phyloP scores from a whole-genome alignment of 257 asterid genomes.

The Leonotis leonurus region DNA sequence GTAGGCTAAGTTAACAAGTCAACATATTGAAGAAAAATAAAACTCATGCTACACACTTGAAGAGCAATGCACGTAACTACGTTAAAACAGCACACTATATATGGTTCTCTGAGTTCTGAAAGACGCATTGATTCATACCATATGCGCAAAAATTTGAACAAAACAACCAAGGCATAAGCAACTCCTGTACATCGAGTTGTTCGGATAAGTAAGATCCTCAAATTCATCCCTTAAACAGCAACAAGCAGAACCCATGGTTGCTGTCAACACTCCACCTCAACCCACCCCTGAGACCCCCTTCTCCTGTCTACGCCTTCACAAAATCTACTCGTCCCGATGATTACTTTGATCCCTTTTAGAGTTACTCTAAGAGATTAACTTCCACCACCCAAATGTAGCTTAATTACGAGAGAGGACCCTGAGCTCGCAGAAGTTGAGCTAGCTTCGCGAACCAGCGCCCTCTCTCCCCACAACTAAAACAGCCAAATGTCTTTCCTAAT shows the following conservation, averaged over 20 bases:
- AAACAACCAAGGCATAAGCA: slow-evolving; percentile 64
- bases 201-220: slow-evolving; percentile 59
- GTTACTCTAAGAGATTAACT: slow-evolving; percentile 9
- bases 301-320: too few relatives aligned
- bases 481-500: slow-evolving; percentile 18
- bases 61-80: background rate
- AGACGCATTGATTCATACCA: too few relatives aligned
- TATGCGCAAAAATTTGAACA: slow-evolving; percentile 44
- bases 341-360: background rate
- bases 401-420: slow-evolving; percentile 47
- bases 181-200: slow-evolving; percentile 54
- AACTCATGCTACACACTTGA: background rate
- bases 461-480: slow-evolving; percentile 31
- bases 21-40: too few relatives aligned
- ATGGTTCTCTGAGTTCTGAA: too few relatives aligned
- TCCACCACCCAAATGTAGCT: background rate
- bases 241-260: slow-evolving; percentile 75
- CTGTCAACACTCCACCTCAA: slow-evolving; percentile 14
- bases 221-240: slow-evolving; percentile 75
- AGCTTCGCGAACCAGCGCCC: slow-evolving; percentile 48
- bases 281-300: slow-evolving; percentile 13
- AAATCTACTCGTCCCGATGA: background rate
- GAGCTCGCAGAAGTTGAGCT: slow-evolving; percentile 33
- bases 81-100: too few relatives aligned
- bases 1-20: background rate